phyloP scores from a whole-genome alignment of 441 rosid genomes.

The Euphorbia corollata region DNA sequence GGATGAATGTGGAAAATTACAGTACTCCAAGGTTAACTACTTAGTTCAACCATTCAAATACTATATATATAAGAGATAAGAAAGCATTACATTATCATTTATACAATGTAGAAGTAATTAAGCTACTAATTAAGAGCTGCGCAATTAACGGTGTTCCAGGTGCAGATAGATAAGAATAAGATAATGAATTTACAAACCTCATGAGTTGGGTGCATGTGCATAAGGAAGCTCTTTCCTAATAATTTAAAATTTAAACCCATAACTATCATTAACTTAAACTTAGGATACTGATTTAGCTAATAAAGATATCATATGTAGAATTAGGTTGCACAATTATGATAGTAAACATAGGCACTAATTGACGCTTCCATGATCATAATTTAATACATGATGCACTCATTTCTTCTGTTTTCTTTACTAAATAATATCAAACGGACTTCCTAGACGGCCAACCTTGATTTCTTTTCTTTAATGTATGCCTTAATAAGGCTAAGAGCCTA shows the following conservation, averaged over 20 bases:
- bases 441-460: constrained; percentile 19
- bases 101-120: neutral
- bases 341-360: constrained; percentile 27
- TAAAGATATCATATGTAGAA: constrained; percentile 2
- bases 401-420: constrained; percentile 8
- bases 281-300: constrained; percentile 13
- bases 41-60: neutral
- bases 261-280: neutral
- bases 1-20: neutral
- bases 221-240: constrained; percentile 3
- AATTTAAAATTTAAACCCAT: neutral
- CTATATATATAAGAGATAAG: neutral
- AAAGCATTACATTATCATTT: neutral
- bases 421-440: constrained; percentile 11
- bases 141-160: neutral
- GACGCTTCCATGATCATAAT: constrained; percentile 20
- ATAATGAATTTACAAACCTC: neutral
- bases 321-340: constrained; percentile 25
- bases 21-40: neutral
- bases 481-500: constrained; percentile 19
- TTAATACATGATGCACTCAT: constrained; percentile 12
- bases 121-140: neutral
- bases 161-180: constrained; percentile 1
- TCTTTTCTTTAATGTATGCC: constrained; percentile 13
- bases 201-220: constrained; percentile 17